Percentiles rank a stretch among this genome's conserved stretches.
These are phyloP conservation scores for Coemansia sp. DNA, from an alignment of 192 early-diverging fungal genomes.

Conservation along the genomic window DNA sequence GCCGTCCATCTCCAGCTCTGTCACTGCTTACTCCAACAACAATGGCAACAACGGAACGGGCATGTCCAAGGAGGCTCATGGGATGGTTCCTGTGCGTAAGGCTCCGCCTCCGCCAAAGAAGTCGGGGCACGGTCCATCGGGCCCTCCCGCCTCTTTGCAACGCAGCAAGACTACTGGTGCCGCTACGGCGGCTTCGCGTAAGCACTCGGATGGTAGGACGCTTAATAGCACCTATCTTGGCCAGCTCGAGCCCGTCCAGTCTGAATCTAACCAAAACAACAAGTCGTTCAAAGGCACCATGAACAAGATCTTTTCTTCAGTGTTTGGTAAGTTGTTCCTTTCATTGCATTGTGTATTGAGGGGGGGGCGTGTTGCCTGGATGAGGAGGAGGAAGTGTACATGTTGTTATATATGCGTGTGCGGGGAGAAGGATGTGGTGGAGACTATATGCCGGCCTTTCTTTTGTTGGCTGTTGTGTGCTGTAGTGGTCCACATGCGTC, in stretches of 20 bases:
- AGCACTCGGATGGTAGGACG: constrained; percentile 50
- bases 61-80: constrained; percentile 12
- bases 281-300: constrained; percentile 57
- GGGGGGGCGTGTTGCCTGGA: neutral
- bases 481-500: too few relatives aligned
- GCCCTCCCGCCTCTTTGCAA: constrained; percentile 31
- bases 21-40: constrained; percentile 33
- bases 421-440: too few relatives aligned
- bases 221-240: constrained; percentile 56
- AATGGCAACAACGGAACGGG: neutral
- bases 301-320: constrained; percentile 56
- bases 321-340: constrained; percentile 47
- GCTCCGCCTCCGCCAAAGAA: constrained; percentile 54
- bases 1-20: constrained; percentile 21
- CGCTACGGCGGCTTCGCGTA: constrained; percentile 42
- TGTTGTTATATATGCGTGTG: too few relatives aligned
- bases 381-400: neutral
- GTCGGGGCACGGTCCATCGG: constrained; percentile 28
- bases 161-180: constrained; percentile 55
- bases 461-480: too few relatives aligned
- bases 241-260: constrained; percentile 54
- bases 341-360: neutral
- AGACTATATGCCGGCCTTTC: neutral
- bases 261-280: constrained; percentile 35
- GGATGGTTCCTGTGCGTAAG: constrained; percentile 39